Evolutionary conservation across 2,329 filamentous ascomycete genomes (phyloP), one percentile per base, ranked within the genome.

Genomic region (Gaeumannomyces tritici): DNA sequence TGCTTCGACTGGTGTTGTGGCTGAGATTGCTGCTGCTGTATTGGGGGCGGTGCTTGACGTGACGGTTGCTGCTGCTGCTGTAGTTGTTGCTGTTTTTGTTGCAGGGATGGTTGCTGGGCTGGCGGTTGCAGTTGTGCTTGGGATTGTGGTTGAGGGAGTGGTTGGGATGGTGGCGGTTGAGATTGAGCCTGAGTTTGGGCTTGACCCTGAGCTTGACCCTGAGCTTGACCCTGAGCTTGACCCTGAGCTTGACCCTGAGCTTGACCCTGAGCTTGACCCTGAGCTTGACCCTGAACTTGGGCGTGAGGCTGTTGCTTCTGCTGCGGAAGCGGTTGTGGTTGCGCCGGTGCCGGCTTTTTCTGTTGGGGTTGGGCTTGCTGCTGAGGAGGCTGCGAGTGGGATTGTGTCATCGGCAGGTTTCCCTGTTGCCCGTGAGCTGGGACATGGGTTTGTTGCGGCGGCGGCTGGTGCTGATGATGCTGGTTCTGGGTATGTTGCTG

Each of bases 361-460:
- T 80, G 77, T 60, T 79, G 77, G 31, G 64, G 61, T 24, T 67
- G 67, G 31, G 66, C 66, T n/a, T 67, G 65, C 26, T 69, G 61
- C 63, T 60, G 66, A 26, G 51, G 66, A 26, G 51, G 9, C 12
- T 57, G 61, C 55, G 67, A 66, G 29, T 68, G 70, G 59, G 11
- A 21, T 4, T 73, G 71, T 61, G 78, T 73, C 60, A 77, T 75
- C 64, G 76, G 72, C 62, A 78, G 77, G 67, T 81, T 78, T 65
- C 61, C 62, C 33, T 63, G 63, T 0, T 80, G 79, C 68, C 83
- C 82, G 63, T 82, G 83, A 33, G 79, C 77, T 68, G 80, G 79
- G 68, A 83, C 81, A 64, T 82, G 79, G 66, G 84, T 83, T 68
- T 87, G 83, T 65, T 86, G 84, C 67, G 91, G 89, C n/a, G 58